A percentile compares a stretch with the other conserved stretches of the same genome.
Conservation (phyloP, 2,329 filamentous ascomycete genomes). For the Penicillium hordei region DNA sequence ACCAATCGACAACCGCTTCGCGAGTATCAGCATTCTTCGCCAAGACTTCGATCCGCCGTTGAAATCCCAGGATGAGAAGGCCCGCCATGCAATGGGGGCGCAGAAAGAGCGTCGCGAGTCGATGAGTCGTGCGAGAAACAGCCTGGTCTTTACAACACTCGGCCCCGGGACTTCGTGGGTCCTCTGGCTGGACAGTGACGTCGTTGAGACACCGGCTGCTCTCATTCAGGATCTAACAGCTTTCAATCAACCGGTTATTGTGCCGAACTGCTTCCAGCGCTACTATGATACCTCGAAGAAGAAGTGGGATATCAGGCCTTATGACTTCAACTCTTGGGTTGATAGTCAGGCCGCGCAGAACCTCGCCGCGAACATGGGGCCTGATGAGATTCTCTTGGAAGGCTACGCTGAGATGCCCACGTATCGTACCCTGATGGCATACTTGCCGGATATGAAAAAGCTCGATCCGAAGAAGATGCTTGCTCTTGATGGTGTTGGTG, state of each 20-base stretch:
- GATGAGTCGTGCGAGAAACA: slow-evolving; percentile 93
- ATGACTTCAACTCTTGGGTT: slow-evolving; percentile 98
- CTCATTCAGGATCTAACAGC: slow-evolving; percentile 88
- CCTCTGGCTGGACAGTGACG: slow-evolving; percentile 90
- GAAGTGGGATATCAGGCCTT: slow-evolving; percentile 73
- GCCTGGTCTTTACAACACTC: slow-evolving; percentile 89
- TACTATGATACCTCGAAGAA: slow-evolving; percentile 73
- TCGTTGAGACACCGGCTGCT: slow-evolving; percentile 79
- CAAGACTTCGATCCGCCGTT: slow-evolving; percentile 90
- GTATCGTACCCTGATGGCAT: slow-evolving; percentile 87
- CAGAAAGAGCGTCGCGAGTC: slow-evolving; percentile 82
- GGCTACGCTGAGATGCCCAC: slow-evolving; percentile 93
- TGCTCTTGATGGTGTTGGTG: slow-evolving; percentile 86
- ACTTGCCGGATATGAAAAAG: slow-evolving; percentile 60
- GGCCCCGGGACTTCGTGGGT: slow-evolving; percentile 93
- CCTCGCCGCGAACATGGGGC: slow-evolving; percentile 75
- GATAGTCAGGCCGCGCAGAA: slow-evolving; percentile 78
- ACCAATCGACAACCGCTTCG: slow-evolving; percentile 77
- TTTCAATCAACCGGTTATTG: slow-evolving; percentile 87
- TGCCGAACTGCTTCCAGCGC: slow-evolving; percentile 92
- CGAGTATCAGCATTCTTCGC: slow-evolving; percentile 87
- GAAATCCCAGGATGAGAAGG: slow-evolving; percentile 75
- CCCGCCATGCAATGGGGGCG: slow-evolving; percentile 87
- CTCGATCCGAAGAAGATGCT: slow-evolving; percentile 64
- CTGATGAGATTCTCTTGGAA: slow-evolving; percentile 89